Percentiles rank a stretch among this genome's conserved stretches.
These are phyloP conservation scores for Podospora comata DNA, from an alignment of 495 filamentous ascomycete species.

Conservation along the genomic window DNA sequence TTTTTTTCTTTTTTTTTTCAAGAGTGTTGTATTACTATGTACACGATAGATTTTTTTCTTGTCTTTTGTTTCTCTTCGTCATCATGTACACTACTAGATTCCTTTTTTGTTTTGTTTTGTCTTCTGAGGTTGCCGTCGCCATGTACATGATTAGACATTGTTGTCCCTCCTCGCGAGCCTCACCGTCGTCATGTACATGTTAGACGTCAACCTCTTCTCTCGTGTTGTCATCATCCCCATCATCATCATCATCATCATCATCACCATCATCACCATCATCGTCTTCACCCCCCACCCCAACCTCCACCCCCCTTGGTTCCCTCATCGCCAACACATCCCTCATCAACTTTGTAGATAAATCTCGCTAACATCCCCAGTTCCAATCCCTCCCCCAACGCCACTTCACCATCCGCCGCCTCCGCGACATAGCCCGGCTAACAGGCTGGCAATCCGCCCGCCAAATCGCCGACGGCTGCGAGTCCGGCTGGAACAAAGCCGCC, in stretches of 20 bases:
- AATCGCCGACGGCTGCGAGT: conserved; percentile 80
- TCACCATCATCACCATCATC: background rate
- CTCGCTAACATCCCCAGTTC: conserved; percentile 51
- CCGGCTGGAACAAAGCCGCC: conserved; percentile 70
- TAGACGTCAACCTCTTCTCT: background rate
- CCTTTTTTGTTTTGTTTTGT: background rate
- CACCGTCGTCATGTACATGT: background rate
- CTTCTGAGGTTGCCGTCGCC: background rate
- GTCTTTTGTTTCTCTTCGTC: background rate
- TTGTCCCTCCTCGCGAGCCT: background rate
- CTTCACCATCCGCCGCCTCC: conserved; percentile 71
- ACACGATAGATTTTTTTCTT: background rate
- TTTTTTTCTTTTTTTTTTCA: background rate
- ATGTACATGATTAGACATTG: background rate
- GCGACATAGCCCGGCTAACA: conserved; percentile 72
- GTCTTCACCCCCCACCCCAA: background rate
- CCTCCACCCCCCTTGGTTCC: too few relatives aligned
- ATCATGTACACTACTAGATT: background rate
- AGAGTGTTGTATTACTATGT: background rate
- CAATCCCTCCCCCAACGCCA: conserved; percentile 64
- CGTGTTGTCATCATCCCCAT: background rate
- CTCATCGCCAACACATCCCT: too few relatives aligned
- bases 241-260: background rate
- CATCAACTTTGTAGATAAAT: too few relatives aligned
- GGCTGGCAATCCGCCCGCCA: conserved; percentile 81